Conservation (phyloP, 192 early-diverging fungal genomes). For the Physocladia obscura region DNA sequence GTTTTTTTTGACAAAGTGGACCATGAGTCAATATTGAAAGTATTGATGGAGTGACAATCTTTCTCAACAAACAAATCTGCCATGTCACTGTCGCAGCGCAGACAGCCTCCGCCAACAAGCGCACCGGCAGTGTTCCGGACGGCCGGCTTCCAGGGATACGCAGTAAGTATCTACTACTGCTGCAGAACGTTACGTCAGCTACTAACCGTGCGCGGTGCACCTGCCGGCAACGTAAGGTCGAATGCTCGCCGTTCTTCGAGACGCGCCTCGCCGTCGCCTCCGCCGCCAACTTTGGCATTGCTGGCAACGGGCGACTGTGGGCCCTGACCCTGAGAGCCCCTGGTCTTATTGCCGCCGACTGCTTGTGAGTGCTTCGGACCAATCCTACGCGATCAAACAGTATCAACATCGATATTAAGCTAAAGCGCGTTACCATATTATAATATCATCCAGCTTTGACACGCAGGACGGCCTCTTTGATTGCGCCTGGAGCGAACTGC, state of each 20-base stretch:
- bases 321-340: slow-evolving; percentile 57
- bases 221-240: slow-evolving; percentile 46
- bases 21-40: too few relatives aligned
- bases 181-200: background rate
- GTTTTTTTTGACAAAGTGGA: too few relatives aligned
- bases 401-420: background rate
- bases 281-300: slow-evolving; percentile 94
- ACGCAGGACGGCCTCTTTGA: slow-evolving; percentile 98
- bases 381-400: background rate
- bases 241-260: slow-evolving; percentile 95
- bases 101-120: slow-evolving; percentile 1
- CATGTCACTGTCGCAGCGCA: too few relatives aligned
- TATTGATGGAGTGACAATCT: too few relatives aligned
- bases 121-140: slow-evolving; percentile 60
- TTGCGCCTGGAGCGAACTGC: slow-evolving; percentile 88
- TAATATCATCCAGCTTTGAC: slow-evolving; percentile 68
- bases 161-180: slow-evolving; percentile 48
- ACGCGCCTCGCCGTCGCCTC: slow-evolving; percentile 81
- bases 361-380: slow-evolving; percentile 57
- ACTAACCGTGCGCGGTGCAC: background rate
- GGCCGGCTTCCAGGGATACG: slow-evolving; percentile 84
- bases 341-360: slow-evolving; percentile 53
- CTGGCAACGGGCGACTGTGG: slow-evolving; percentile 90
- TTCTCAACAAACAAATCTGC: too few relatives aligned
- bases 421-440: background rate